These are phyloP conservation scores for Deuterostichococcus epilithicus DNA, from an alignment of 139 green algal genomes.

Conservation along the genomic window DNA sequence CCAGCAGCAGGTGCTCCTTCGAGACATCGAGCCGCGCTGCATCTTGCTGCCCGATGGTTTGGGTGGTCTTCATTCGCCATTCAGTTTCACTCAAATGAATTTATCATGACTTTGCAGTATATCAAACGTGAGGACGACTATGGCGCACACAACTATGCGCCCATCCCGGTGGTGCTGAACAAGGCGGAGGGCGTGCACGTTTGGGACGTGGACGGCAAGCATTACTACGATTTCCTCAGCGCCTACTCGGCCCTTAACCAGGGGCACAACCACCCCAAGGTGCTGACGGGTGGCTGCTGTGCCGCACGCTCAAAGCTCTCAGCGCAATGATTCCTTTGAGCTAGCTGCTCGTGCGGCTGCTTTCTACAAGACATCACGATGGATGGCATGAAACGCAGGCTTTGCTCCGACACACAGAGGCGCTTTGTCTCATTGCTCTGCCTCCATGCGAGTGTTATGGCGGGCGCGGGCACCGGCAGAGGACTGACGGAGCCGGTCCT, in stretches of 20 bases:
- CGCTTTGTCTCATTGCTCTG: too few species aligned
- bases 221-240: slow-evolving; percentile 87
- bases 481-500: too few species aligned
- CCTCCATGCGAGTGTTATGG: too few species aligned
- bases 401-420: too few species aligned
- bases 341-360: too few species aligned
- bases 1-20: not conserved
- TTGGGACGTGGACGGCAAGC: slow-evolving; percentile 81
- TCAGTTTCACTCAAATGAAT: not conserved
- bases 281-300: slow-evolving; percentile 7
- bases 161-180: slow-evolving; percentile 84
- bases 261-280: slow-evolving; percentile 95
- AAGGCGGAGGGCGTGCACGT: slow-evolving; percentile 62
- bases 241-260: slow-evolving; percentile 95
- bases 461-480: too few species aligned
- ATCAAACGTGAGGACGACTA: slow-evolving; percentile 77
- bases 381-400: too few species aligned
- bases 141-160: slow-evolving; percentile 91
- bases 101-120: too few species aligned
- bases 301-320: too few species aligned
- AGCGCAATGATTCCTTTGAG: too few species aligned
- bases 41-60: not conserved
- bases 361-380: too few species aligned
- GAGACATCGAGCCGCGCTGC: not conserved
- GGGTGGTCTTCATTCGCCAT: not conserved